Percentiles rank a stretch among this genome's conserved stretches.
Evolutionary conservation across 805 yeast species (phyloP).

Genomic region (Sugiyamaella floridensis): DNA sequence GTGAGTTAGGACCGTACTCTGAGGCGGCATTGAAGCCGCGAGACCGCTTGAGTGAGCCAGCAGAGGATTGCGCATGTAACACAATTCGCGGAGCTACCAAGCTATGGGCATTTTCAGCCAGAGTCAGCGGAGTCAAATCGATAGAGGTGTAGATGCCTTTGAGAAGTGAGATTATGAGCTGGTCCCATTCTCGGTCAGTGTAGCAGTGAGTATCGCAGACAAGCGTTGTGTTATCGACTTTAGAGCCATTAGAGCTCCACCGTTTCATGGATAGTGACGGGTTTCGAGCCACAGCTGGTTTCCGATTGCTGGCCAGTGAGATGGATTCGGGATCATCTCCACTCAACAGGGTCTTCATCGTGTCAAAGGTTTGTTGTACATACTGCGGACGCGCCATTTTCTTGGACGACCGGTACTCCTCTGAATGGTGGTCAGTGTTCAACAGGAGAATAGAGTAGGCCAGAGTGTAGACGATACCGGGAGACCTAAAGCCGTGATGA

Average conservation of each 20-base stretch:
- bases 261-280: constrained; percentile 10
- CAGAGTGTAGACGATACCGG: constrained; percentile 57
- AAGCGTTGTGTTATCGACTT: constrained; percentile 10
- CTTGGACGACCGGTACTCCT: constrained; percentile 30
- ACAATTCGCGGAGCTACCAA: constrained; percentile 4
- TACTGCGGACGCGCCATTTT: constrained; percentile 32
- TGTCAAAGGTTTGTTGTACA: constrained; percentile 20
- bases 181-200: constrained; percentile 19
- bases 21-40: not conserved
- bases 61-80: constrained; percentile 16
- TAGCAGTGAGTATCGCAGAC: constrained; percentile 8
- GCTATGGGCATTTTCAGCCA: constrained; percentile 10
- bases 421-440: constrained; percentile 69
- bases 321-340: constrained; percentile 10
- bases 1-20: constrained; percentile 1
- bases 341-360: constrained; percentile 14
- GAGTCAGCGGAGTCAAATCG: constrained; percentile 19
- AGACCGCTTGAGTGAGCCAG: constrained; percentile 7
- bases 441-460: constrained; percentile 64
- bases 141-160: constrained; percentile 20
- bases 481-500: constrained; percentile 42
- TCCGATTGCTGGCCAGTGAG: constrained; percentile 2
- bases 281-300: not conserved
- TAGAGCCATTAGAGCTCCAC: constrained; percentile 11
- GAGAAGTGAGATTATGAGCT: constrained; percentile 12